Evolutionary conservation across 768 basidiomycete genomes (phyloP).

Genomic region (Lanmaoa rubissima): DNA sequence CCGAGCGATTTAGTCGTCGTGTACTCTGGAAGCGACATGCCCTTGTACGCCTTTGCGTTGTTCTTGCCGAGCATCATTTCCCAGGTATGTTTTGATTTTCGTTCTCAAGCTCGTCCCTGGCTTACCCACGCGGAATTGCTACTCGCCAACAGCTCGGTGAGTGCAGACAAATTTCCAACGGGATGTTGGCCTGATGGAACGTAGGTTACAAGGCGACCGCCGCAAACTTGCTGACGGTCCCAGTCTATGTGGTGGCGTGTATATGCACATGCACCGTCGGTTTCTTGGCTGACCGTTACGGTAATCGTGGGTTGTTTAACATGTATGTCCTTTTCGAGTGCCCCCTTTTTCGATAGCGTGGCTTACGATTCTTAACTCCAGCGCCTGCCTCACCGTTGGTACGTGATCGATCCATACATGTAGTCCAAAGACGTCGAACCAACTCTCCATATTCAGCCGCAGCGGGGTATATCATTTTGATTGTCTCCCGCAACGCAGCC

Average conservation of each 20-base stretch:
- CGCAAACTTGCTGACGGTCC: slow-evolving; percentile 76
- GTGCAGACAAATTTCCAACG: neutral
- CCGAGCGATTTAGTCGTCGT: slow-evolving; percentile 43
- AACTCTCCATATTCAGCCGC: slow-evolving; percentile 36
- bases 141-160: slow-evolving; percentile 39
- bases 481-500: slow-evolving; percentile 56
- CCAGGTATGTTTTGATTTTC: slow-evolving; percentile 45
- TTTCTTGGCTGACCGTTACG: slow-evolving; percentile 58
- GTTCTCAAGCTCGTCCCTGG: neutral
- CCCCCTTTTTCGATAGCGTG: neutral
- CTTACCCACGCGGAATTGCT: neutral
- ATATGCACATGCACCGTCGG: slow-evolving; percentile 64
- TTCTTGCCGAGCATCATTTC: slow-evolving; percentile 81
- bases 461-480: slow-evolving; percentile 69
- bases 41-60: slow-evolving; percentile 73
- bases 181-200: neutral
- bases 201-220: slow-evolving; percentile 64
- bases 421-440: neutral
- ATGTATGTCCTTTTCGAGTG: slow-evolving; percentile 41
- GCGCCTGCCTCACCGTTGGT: slow-evolving; percentile 30
- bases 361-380: neutral
- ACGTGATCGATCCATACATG: slow-evolving; percentile 1
- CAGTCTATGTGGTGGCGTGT: slow-evolving; percentile 71
- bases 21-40: slow-evolving; percentile 58
- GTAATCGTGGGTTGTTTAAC: slow-evolving; percentile 61